These are phyloP conservation scores for Helotiales sp. DNA, from an alignment of 2,329 filamentous ascomycete species.

Conservation along the genomic window DNA sequence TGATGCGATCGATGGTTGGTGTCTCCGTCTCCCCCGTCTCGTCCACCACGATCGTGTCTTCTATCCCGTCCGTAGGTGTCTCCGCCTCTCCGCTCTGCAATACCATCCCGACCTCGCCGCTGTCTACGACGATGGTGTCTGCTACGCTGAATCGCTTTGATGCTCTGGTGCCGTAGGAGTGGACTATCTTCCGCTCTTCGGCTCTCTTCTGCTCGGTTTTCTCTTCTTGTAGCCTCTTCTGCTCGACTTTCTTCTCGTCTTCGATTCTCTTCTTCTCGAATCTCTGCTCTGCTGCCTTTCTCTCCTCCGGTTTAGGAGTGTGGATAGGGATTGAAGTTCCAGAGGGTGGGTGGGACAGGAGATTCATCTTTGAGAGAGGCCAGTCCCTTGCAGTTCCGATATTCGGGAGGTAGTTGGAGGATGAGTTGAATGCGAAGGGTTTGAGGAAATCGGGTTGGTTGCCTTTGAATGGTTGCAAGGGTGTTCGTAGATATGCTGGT, in stretches of 20 bases:
- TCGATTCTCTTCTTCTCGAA: neutral
- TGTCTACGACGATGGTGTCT: constrained; percentile 26
- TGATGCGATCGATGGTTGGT: constrained; percentile 32
- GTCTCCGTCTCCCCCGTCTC: constrained; percentile 30
- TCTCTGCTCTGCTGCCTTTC: neutral
- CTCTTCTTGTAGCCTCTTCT: neutral
- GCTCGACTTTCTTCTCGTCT: neutral
- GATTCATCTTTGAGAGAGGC: constrained; percentile 24
- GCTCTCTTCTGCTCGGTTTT: constrained; percentile 5
- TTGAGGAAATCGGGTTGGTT: constrained; percentile 15
- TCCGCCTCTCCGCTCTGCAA: neutral
- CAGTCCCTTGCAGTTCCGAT: constrained; percentile 16
- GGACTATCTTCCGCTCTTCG: neutral
- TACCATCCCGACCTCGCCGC: neutral
- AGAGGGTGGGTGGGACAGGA: constrained; percentile 29
- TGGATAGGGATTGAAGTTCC: constrained; percentile 24
- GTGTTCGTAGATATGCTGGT: constrained; percentile 2
- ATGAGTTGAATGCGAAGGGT: constrained; percentile 22
- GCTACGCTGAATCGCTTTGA: constrained; percentile 16
- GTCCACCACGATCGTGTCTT: constrained; percentile 20
- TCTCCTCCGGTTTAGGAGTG: neutral
- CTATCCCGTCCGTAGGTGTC: neutral
- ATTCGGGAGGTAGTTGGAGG: constrained; percentile 31
- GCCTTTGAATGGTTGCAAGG: constrained; percentile 7
- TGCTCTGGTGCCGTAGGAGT: constrained; percentile 23